Percentiles rank a stretch among this genome's conserved stretches.
Evolutionary conservation across 2,329 filamentous ascomycete species (phyloP).

Genomic region (Ophiostoma himal-ulmi): DNA sequence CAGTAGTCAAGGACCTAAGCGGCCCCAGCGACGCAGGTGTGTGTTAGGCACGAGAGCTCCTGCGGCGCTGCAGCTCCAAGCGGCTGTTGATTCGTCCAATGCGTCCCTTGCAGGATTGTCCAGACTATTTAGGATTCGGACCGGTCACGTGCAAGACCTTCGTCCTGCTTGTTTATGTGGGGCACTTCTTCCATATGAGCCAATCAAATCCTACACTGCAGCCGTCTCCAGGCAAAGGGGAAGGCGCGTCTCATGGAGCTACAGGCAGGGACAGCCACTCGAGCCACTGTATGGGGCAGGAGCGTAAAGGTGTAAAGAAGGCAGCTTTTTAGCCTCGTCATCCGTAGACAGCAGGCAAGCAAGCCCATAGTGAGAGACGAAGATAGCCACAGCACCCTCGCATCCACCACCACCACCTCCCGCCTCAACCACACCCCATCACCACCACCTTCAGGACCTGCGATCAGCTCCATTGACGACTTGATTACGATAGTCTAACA

Average conservation of each 20-base stretch:
- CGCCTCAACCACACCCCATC: constrained; percentile 3
- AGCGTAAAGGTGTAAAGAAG: constrained; percentile 31
- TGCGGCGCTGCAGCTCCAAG: constrained; percentile 8
- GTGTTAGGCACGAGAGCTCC: constrained; percentile 10
- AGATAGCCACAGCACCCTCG: constrained; percentile 5
- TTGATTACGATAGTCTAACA: background rate
- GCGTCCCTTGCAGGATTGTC: constrained; percentile 6
- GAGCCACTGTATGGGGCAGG: constrained; percentile 16
- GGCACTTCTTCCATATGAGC: background rate
- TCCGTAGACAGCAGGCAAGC: constrained; percentile 29
- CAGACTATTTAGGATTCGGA: background rate
- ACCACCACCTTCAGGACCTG: background rate
- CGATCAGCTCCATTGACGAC: constrained; percentile 1
- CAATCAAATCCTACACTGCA: background rate
- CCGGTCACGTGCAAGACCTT: constrained; percentile 17
- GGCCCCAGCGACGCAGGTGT: background rate
- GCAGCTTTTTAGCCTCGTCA: constrained; percentile 52
- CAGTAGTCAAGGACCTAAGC: background rate
- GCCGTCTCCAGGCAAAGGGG: constrained; percentile 5
- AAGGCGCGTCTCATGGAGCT: constrained; percentile 9
- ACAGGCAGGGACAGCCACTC: background rate
- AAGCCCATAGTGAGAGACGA: constrained; percentile 1
- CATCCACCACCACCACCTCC: constrained; percentile 14
- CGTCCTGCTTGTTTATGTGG: background rate
- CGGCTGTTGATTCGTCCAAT: constrained; percentile 6